These are phyloP conservation scores for Funneliformis caledonium DNA, from an alignment of 371 early-diverging fungal species.

Conservation along the genomic window DNA sequence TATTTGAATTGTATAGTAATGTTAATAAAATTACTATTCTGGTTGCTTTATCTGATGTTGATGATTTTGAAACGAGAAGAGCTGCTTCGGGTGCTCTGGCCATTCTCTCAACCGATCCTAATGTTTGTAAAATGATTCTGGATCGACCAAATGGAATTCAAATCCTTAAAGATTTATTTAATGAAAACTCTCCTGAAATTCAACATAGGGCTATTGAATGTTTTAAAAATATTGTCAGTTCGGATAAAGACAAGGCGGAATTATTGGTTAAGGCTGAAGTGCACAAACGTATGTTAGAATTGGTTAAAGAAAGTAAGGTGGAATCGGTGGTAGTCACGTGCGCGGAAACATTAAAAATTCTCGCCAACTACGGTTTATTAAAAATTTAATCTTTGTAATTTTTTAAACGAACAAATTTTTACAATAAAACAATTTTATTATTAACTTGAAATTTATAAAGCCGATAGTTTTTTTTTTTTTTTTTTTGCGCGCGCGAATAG, in stretches of 20 bases:
- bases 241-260: constrained; percentile 21
- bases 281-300: constrained; percentile 2
- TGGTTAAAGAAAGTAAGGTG: constrained; percentile 30
- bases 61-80: constrained; percentile 80
- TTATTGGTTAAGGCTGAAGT: constrained; percentile 1
- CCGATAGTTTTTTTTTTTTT: too few relatives aligned
- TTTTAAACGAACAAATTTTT: too few relatives aligned
- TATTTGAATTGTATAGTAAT: constrained; percentile 76
- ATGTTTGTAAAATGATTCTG: constrained; percentile 60
- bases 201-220: constrained; percentile 65
- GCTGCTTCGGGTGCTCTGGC: constrained; percentile 92
- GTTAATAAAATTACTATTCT: constrained; percentile 72
- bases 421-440: too few relatives aligned
- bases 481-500: too few relatives aligned
- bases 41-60: constrained; percentile 84
- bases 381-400: not conserved
- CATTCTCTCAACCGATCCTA: constrained; percentile 67
- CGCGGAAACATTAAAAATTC: constrained; percentile 34
- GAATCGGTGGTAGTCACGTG: not conserved
- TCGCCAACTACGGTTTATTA: constrained; percentile 23
- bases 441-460: too few relatives aligned
- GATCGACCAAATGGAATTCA: constrained; percentile 63
- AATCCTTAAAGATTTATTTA: constrained; percentile 54
- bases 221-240: constrained; percentile 57
- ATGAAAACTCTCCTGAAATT: constrained; percentile 55